Base-by-base conservation (phyloP, 176 grass and related monocot genomes). In the Urochloa ruziziensis region DNA sequence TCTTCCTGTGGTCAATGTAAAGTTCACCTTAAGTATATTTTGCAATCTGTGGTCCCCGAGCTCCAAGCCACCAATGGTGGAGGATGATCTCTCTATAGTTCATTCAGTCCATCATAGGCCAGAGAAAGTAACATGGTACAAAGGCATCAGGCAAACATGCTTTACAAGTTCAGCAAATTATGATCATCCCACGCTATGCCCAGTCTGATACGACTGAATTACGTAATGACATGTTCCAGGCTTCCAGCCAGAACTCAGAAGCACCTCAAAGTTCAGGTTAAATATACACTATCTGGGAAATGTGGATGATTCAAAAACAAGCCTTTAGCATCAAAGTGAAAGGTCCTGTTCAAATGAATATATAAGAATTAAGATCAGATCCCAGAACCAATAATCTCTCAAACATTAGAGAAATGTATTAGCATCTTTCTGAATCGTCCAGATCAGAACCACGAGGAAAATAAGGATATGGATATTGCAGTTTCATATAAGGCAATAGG, bases 1-100 rank as follows among this genome's bases (percentile, higher is more conserved):
- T 90, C 67, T 62, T 43, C 69, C 40, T 69, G 39, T 54, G 73
- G 88, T 86, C 88, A 86, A 83, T 79, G 74, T 67, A 90, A 90
- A 83, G 79, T 49, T 73, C 57, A 54, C 66, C 46, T 77, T 11
- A 48, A 82, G 71, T 60, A 79, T 85, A 67, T 59, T 37, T 39
- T 33, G 47, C 58, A 73, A 86, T 73, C 47, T 77, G 86, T 86
- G 73, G 88, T 78, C 68, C 78, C 83, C 77, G 8, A 44, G 40
- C 23, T 30, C 51, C 24, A 75, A 74, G 8, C 9, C 53, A 72
- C 53, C 32, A 62, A 74, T 60, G 49, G 35, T 46, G 9, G 36
- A 73, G 74, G 58, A 80, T 57, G 60, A 39, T 34, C 40, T 35
- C 42, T 67, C 42, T 74, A 62, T 74, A 5, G 12, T 67, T 84